Conservation (phyloP, 306 rosid species). For the Aeschynomene evenia region DNA sequence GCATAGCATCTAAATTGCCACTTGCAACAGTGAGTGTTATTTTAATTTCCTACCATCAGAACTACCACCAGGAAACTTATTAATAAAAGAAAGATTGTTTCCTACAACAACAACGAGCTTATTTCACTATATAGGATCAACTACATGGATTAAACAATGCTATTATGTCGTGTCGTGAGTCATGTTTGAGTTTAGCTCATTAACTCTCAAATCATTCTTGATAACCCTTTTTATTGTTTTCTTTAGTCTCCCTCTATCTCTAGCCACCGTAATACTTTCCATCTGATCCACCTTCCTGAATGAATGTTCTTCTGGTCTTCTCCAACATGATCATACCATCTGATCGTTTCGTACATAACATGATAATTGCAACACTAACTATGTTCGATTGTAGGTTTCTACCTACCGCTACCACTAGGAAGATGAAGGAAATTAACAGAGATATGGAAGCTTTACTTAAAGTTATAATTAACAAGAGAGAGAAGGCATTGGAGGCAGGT, state of each 20-base stretch:
- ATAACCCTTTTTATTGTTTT: too few species aligned
- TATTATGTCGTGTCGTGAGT: too few species aligned
- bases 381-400: conserved; percentile 1
- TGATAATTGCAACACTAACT: background rate
- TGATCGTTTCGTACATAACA: background rate
- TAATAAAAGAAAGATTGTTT: background rate
- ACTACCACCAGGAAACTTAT: background rate
- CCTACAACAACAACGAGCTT: too few species aligned
- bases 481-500: conserved; percentile 31
- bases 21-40: background rate
- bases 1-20: background rate
- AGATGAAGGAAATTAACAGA: conserved; percentile 16
- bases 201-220: too few species aligned
- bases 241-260: too few species aligned
- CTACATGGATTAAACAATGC: too few species aligned
- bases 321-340: too few species aligned
- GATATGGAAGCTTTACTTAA: background rate
- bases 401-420: conserved; percentile 15
- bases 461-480: conserved; percentile 35
- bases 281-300: too few species aligned
- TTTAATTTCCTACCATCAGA: background rate
- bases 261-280: too few species aligned
- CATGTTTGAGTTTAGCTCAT: too few species aligned
- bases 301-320: too few species aligned
- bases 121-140: too few species aligned